phyloP scores from a whole-genome alignment of 345 rosid species.

The Eucalyptus rudis region DNA sequence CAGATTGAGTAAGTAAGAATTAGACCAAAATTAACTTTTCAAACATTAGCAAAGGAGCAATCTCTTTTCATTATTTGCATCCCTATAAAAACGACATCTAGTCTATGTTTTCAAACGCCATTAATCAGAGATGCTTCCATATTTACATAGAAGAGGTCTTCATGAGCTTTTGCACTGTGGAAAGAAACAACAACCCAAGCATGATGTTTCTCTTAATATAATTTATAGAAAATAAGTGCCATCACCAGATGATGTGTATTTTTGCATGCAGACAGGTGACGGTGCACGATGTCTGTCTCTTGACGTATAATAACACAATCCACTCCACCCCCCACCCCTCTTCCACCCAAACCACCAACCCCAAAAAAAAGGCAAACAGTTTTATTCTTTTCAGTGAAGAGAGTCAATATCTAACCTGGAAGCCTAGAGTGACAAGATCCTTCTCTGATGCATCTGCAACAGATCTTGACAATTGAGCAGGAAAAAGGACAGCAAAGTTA shows the following conservation, averaged over 20 bases:
- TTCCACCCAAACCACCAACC: neutral
- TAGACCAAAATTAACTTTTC: neutral
- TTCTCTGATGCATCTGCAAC: conserved; percentile 94
- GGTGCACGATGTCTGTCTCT: neutral
- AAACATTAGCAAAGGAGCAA: neutral
- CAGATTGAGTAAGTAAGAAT: neutral
- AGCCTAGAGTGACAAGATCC: conserved; percentile 83
- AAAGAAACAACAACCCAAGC: neutral
- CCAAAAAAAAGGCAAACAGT: neutral
- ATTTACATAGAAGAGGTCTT: neutral
- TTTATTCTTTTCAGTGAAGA: neutral
- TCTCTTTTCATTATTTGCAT: neutral
- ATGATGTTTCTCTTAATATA: neutral
- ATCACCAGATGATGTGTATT: neutral
- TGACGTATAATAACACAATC: neutral
- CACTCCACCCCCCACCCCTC: neutral
- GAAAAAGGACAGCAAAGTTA: neutral
- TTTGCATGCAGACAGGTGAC: neutral
- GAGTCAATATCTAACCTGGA: conserved; percentile 53
- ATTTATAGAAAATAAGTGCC: neutral
- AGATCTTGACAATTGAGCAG: conserved; percentile 35
- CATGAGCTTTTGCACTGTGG: neutral
- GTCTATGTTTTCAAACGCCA: neutral
- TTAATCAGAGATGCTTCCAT: neutral
- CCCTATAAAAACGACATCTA: neutral